Evolutionary conservation across 2,329 filamentous ascomycete species (phyloP).

Genomic region (Sarocladiaceae sp.): DNA sequence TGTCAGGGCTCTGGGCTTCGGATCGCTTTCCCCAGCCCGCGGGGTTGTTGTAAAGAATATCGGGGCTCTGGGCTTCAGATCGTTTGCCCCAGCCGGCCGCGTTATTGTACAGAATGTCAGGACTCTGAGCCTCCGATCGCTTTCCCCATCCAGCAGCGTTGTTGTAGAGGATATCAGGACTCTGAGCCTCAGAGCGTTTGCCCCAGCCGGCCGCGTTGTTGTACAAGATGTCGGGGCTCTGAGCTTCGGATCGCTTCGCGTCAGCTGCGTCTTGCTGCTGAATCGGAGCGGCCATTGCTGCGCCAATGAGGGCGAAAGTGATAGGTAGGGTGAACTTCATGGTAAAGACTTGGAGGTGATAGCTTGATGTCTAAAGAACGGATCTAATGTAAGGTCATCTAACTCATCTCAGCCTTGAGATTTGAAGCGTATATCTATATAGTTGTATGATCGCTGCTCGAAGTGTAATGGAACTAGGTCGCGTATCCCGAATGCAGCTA

Average conservation of each 20-base stretch:
- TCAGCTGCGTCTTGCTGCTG: conserved; percentile 6
- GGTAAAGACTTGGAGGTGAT: background rate
- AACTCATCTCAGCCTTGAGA: background rate
- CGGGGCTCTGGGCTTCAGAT: background rate
- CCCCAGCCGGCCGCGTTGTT: background rate
- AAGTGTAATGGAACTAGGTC: background rate
- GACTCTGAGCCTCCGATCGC: background rate
- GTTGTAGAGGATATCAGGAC: conserved; percentile 7
- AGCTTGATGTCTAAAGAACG: background rate
- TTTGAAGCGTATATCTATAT: background rate
- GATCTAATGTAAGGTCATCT: background rate
- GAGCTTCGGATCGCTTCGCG: conserved; percentile 7
- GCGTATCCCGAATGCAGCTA: background rate
- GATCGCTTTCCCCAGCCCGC: conserved; percentile 13
- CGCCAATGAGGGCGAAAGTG: conserved; percentile 11
- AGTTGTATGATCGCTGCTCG: background rate
- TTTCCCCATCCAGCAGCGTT: conserved; percentile 5
- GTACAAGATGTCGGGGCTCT: conserved; percentile 9
- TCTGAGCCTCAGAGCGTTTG: conserved; percentile 1
- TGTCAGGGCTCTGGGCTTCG: background rate
- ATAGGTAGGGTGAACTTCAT: conserved; percentile 11
- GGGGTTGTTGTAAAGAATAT: conserved; percentile 12
- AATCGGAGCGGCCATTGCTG: conserved; percentile 11
- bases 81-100: conserved; percentile 4
- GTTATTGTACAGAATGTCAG: conserved; percentile 7